Evolutionary conservation across 2,329 filamentous ascomycete genomes (phyloP).

Genomic region (Colletotrichum brevisporum): DNA sequence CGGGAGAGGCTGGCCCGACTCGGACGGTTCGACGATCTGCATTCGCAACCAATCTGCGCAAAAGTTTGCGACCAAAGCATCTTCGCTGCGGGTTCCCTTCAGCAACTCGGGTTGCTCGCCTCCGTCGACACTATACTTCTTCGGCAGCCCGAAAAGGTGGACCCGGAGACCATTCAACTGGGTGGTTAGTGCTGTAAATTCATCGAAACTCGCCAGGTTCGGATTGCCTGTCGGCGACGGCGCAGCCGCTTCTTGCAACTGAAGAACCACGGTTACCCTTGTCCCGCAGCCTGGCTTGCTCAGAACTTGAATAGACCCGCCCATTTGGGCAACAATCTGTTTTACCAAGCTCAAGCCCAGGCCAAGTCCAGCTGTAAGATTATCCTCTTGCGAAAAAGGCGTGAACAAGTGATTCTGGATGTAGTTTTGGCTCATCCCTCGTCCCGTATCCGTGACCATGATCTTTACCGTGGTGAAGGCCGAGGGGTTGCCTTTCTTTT

Average conservation of each 20-base stretch:
- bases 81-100: slow-evolving; percentile 33
- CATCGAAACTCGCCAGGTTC: slow-evolving; percentile 42
- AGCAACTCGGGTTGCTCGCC: slow-evolving; percentile 7
- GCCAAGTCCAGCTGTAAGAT: slow-evolving; percentile 71
- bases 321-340: slow-evolving; percentile 69
- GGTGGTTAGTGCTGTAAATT: slow-evolving; percentile 47
- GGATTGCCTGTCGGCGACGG: not conserved
- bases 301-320: slow-evolving; percentile 71
- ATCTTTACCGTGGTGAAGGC: slow-evolving; percentile 48
- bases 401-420: slow-evolving; percentile 72
- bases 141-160: slow-evolving; percentile 43
- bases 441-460: slow-evolving; percentile 74
- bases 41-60: slow-evolving; percentile 53
- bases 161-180: slow-evolving; percentile 51
- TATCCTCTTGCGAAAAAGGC: slow-evolving; percentile 76
- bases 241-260: slow-evolving; percentile 42
- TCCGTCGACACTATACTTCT: not conserved
- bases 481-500: not conserved
- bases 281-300: slow-evolving; percentile 57
- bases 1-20: slow-evolving; percentile 32
- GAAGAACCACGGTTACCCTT: slow-evolving; percentile 51
- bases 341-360: slow-evolving; percentile 77
- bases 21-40: slow-evolving; percentile 44
- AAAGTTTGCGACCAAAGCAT: slow-evolving; percentile 43
- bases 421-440: slow-evolving; percentile 75